Evolutionary conservation across 257 asterid genomes (phyloP).

Genomic region (Solanum piurae): DNA sequence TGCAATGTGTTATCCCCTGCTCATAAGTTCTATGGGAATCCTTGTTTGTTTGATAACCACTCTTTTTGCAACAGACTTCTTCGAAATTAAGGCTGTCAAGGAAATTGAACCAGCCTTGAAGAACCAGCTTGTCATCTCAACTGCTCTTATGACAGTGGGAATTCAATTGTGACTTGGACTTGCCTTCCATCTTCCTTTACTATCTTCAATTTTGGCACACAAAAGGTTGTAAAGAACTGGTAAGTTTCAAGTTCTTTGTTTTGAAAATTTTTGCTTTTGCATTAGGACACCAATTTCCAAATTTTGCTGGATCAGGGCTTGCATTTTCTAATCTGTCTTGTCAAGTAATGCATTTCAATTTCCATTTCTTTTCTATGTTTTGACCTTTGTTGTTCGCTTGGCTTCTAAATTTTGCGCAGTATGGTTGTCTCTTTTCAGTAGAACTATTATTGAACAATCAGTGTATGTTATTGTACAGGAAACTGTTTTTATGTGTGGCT

Average conservation of each 20-base stretch:
- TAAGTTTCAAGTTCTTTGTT: conserved; percentile 1
- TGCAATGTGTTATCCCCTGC: conserved; percentile 72
- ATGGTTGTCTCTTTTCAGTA: neutral
- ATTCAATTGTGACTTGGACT: conserved; percentile 61
- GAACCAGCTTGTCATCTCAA: conserved; percentile 74
- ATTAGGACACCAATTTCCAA: neutral
- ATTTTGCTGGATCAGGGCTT: neutral
- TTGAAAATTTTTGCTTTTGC: neutral
- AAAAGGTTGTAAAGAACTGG: conserved; percentile 60
- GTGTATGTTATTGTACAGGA: conserved; percentile 35
- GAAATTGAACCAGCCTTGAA: conserved; percentile 29
- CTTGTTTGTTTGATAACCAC: conserved; percentile 76
- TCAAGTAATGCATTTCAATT: neutral
- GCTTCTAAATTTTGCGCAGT: neutral
- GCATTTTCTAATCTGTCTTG: neutral
- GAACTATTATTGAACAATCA: neutral
- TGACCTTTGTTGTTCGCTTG: neutral
- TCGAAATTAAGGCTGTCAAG: neutral
- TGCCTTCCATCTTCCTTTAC: conserved; percentile 73
- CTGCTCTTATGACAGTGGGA: conserved; percentile 68
- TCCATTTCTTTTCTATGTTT: neutral
- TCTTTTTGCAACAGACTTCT: conserved; percentile 15
- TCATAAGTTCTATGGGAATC: conserved; percentile 80
- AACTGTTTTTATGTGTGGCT: conserved; percentile 65
- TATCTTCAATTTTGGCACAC: conserved; percentile 64